Conservation (phyloP, 345 rosid species). For the Salix koriyanagi region DNA sequence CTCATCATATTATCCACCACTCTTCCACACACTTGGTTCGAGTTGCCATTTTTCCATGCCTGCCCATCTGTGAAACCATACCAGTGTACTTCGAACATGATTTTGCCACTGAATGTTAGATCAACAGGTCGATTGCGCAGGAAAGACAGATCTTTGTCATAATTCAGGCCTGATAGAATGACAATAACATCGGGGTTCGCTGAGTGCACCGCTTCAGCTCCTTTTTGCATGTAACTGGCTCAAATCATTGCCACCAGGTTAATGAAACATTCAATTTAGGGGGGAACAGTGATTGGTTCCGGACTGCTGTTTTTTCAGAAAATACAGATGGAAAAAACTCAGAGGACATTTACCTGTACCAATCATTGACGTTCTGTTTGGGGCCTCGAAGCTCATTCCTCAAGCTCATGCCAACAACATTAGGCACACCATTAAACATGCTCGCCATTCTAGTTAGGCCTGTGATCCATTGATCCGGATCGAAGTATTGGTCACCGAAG, state of each 20-base stretch:
- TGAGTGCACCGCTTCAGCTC: conserved; percentile 87
- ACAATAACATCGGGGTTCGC: conserved; percentile 86
- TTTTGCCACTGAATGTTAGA: conserved; percentile 54
- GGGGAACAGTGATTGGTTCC: neutral
- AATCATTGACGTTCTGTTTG: conserved; percentile 65
- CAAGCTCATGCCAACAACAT: conserved; percentile 87
- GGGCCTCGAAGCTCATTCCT: conserved; percentile 94
- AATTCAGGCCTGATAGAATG: conserved; percentile 77
- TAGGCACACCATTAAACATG: conserved; percentile 50
- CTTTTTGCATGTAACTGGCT: conserved; percentile 68
- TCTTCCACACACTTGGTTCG: conserved; percentile 71
- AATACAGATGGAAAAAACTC: neutral
- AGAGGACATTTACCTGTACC: conserved; percentile 65
- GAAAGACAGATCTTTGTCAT: conserved; percentile 69
- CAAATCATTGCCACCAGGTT: neutral
- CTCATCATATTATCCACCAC: conserved; percentile 50
- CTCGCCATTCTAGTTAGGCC: conserved; percentile 71
- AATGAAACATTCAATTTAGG: neutral
- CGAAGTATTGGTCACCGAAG: conserved; percentile 77
- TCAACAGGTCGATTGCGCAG: conserved; percentile 38
- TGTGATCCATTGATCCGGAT: conserved; percentile 64
- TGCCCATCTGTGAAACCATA: conserved; percentile 65
- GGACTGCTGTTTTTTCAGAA: neutral
- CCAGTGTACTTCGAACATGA: conserved; percentile 87
- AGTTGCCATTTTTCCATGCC: conserved; percentile 64